phyloP scores from a whole-genome alignment of 305 asterid species.

The Fraxinus sp. region DNA sequence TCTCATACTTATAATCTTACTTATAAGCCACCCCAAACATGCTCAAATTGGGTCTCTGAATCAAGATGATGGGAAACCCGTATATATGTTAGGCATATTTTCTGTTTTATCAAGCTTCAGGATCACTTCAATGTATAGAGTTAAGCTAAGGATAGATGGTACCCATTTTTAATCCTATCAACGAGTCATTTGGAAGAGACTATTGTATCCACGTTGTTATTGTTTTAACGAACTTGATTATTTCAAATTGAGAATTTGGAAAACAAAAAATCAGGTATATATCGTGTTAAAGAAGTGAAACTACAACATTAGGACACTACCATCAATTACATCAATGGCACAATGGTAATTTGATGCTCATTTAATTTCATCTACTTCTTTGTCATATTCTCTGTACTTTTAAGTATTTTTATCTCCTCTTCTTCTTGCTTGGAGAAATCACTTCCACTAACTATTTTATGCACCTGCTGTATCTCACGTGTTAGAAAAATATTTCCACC shows the following conservation, averaged over 20 bases:
- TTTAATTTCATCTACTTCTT: background rate
- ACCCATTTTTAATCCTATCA: background rate
- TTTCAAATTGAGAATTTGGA: conserved; percentile 12
- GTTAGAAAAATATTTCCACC: conserved; percentile 5
- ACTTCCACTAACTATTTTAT: background rate
- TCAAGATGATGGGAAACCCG: background rate
- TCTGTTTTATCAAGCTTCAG: background rate
- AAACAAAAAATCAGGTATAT: background rate
- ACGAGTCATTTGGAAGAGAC: background rate
- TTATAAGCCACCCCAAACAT: background rate
- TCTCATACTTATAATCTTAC: background rate
- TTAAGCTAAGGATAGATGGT: background rate
- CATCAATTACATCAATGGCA: background rate
- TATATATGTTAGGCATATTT: background rate
- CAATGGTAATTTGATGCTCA: background rate
- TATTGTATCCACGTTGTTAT: background rate
- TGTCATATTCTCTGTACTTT: background rate
- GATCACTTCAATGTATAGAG: background rate
- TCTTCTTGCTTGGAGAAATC: conserved; percentile 5
- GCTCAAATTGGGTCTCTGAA: conserved; percentile 1
- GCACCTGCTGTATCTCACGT: background rate
- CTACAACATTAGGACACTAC: background rate
- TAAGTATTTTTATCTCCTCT: background rate
- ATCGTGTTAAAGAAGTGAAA: conserved; percentile 12
- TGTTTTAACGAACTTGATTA: background rate